A percentile compares a stretch with the other conserved stretches of the same genome.
phyloP scores from a whole-genome alignment of 2,329 filamentous ascomycete species.

The Fusarium ramigenum region DNA sequence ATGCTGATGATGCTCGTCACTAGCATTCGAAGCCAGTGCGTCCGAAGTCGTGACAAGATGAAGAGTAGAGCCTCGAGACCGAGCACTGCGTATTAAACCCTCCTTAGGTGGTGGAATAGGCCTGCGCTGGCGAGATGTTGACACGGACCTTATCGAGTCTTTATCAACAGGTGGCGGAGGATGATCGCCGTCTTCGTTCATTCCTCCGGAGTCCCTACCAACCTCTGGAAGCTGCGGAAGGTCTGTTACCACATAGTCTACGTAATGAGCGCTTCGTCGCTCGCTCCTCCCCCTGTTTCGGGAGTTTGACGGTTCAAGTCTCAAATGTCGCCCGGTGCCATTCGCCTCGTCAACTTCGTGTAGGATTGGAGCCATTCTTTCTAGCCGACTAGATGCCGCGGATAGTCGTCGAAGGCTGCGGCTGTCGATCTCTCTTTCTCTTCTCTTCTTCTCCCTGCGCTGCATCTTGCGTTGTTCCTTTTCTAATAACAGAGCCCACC shows the following conservation, averaged over 20 bases:
- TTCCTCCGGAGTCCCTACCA: constrained; percentile 54
- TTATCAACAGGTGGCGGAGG: constrained; percentile 82
- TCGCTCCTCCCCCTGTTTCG: constrained; percentile 80
- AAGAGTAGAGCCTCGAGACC: constrained; percentile 83
- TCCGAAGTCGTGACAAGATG: constrained; percentile 80
- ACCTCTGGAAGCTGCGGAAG: constrained; percentile 80
- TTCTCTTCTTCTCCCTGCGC: constrained; percentile 82
- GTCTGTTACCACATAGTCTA: constrained; percentile 74
- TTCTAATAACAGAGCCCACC: constrained; percentile 94
- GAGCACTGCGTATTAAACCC: constrained; percentile 70
- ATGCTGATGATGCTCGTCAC: constrained; percentile 44
- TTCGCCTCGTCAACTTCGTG: constrained; percentile 84
- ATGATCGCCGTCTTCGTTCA: constrained; percentile 55
- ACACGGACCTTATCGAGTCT: constrained; percentile 77
- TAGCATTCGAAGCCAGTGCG: constrained; percentile 51
- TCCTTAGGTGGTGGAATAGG: constrained; percentile 90
- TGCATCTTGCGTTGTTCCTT: constrained; percentile 91
- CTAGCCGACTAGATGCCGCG: constrained; percentile 86
- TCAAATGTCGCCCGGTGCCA: constrained; percentile 57
- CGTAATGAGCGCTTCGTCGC: constrained; percentile 74
- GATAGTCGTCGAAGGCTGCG: constrained; percentile 85
- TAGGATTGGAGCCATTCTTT: constrained; percentile 80
- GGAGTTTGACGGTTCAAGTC: constrained; percentile 57
- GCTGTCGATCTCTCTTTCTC: constrained; percentile 83
- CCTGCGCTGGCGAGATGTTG: constrained; percentile 79